Base-by-base conservation (phyloP, 2,329 filamentous ascomycete genomes). In the Sporothrix dimorphospora region DNA sequence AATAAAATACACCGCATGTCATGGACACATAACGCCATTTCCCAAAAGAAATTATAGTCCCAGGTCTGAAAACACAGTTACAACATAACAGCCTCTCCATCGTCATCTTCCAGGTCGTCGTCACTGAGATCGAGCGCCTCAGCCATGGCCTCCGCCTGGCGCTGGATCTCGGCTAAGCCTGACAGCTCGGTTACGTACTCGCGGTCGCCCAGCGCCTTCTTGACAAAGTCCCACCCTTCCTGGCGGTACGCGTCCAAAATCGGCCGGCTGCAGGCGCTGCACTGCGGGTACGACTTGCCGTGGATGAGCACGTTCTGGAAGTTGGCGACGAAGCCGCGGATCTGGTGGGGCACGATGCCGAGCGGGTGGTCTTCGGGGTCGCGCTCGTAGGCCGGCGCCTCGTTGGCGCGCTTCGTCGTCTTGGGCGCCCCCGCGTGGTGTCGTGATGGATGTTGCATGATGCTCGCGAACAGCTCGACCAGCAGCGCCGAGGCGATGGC, bases 401-500 rank as follows among this genome's bases (percentile, higher is more conserved):
- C 78, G 68, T 82, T 75, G 4, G 80, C 78, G 6, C 80, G 42
- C n/a, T 19, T 14, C 77, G 70, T 83, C 73, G 38, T 78, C 45
- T 80, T 72, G 4, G 89, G 89, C n/a, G 88, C 88, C 5, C 87
- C 86, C 0, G 89, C 89, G 66, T 87, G 83, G 24, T 88, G 84
- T n/a, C 89, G 87, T 8, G 91, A 83, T 0, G 94, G 94, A 79
- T 97, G 95, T 79, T 99, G 96, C 11, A 98, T 84, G 47, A 98
- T 83, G 72, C 93, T 97, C 11, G 94, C 90, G 38, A 99, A 87
- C 5, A 98, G 86, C 81, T 99, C 96, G 65, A 98, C 95, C 6
- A 98, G 87, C 45, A 97, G 86, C 1, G 94, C 93, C 2, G 96
- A 98, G 8, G 96, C 96, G 72, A 98, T 96, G 11, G 94, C 91